Evolutionary conservation across 2,329 filamentous ascomycete genomes (phyloP).

Genomic region (Stachybotrys chlorohalonatus): DNA sequence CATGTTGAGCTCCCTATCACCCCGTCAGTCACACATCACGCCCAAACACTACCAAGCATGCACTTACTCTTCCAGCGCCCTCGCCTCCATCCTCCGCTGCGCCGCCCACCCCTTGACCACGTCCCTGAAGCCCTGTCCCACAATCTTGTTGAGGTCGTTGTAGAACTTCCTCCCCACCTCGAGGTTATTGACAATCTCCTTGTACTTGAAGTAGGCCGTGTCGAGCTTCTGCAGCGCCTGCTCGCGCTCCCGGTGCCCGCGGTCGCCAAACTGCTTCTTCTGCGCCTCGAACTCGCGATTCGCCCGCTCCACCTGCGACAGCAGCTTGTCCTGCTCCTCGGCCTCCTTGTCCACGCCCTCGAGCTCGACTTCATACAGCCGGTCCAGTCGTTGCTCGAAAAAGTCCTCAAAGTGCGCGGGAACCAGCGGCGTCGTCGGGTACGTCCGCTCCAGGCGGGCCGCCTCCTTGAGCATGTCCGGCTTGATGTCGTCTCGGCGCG

Average conservation of each 20-base stretch:
- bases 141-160: constrained; percentile 86
- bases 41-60: not conserved
- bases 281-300: constrained; percentile 71
- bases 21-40: constrained; percentile 5
- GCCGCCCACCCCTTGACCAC: constrained; percentile 69
- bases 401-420: constrained; percentile 87
- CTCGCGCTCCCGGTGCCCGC: constrained; percentile 64
- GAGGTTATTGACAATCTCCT: constrained; percentile 86
- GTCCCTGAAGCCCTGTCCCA: constrained; percentile 70
- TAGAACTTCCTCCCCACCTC: constrained; percentile 94
- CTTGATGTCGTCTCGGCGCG: constrained; percentile 81
- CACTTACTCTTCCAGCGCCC: constrained; percentile 64
- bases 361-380: constrained; percentile 69
- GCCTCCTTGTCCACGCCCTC: constrained; percentile 62
- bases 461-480: constrained; percentile 75
- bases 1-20: constrained; percentile 39
- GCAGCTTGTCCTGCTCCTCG: constrained; percentile 65
- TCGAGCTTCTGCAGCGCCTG: constrained; percentile 80
- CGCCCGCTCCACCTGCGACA: constrained; percentile 60
- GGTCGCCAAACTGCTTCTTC: constrained; percentile 54
- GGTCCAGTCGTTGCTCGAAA: constrained; percentile 71
- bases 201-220: constrained; percentile 90
- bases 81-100: constrained; percentile 71
- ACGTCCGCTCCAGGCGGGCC: constrained; percentile 74
- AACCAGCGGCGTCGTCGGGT: constrained; percentile 74